Evolutionary conservation across 257 asterid genomes (phyloP).

Genomic region (Solanum etuberosum): DNA sequence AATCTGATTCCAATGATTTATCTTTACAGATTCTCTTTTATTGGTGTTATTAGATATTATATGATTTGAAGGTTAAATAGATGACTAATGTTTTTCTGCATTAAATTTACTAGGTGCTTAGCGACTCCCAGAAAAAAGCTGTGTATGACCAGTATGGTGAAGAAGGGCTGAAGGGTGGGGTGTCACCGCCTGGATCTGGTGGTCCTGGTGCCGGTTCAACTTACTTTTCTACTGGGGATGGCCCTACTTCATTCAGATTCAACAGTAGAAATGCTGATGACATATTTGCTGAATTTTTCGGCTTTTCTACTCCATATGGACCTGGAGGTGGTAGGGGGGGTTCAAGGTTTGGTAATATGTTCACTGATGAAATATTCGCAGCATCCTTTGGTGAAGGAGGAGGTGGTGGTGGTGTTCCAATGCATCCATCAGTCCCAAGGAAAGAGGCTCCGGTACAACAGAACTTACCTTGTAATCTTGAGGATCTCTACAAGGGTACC

Average conservation of each 20-base stretch:
- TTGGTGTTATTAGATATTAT: neutral
- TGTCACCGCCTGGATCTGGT: conserved; percentile 30
- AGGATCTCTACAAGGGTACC: conserved; percentile 33
- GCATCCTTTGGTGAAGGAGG: conserved; percentile 14
- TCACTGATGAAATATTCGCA: conserved; percentile 14
- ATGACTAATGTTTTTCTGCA: neutral
- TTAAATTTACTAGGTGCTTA: conserved; percentile 21
- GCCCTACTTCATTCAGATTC: conserved; percentile 26
- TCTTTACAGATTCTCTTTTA: neutral
- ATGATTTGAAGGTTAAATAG: neutral
- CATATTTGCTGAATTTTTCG: conserved; percentile 34
- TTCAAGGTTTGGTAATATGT: conserved; percentile 15
- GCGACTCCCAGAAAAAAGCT: conserved; percentile 35
- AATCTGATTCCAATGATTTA: neutral
- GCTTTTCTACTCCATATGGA: conserved; percentile 23
- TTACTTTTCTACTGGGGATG: conserved; percentile 26
- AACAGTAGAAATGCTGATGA: conserved; percentile 38
- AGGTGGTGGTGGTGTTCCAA: conserved; percentile 18
- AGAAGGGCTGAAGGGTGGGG: conserved; percentile 36
- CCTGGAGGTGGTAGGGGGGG: conserved; percentile 16
- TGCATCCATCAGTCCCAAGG: conserved; percentile 13
- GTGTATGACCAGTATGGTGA: conserved; percentile 41
- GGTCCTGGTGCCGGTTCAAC: conserved; percentile 18
- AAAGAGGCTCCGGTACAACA: conserved; percentile 22
- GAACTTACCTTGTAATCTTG: conserved; percentile 29